These are phyloP conservation scores for Piper longum DNA, from an alignment of 164 flowering plant species.

Conservation along the genomic window DNA sequence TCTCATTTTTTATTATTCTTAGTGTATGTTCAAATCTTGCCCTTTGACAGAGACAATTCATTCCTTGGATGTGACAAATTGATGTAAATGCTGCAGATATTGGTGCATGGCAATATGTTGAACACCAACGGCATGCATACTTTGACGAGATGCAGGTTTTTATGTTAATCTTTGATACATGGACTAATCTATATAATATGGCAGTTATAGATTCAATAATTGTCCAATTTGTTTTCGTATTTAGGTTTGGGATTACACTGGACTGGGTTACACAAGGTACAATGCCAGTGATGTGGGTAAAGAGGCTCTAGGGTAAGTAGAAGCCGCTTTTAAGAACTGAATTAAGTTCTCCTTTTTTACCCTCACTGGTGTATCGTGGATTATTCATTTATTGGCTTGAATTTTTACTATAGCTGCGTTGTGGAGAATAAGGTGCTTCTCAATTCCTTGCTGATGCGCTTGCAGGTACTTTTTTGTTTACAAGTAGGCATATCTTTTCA, in stretches of 20 bases:
- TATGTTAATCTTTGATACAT: background rate
- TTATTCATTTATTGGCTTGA: background rate
- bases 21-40: too few relatives aligned
- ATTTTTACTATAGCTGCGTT: constrained; percentile 49
- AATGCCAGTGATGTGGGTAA: constrained; percentile 69
- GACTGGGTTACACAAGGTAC: constrained; percentile 86
- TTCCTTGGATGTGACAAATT: background rate
- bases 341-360: constrained; percentile 49
- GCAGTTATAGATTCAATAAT: background rate
- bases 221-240: background rate
- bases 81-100: constrained; percentile 32
- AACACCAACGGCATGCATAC: constrained; percentile 71
- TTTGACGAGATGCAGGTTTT: constrained; percentile 88
- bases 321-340: constrained; percentile 89
- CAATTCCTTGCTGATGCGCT: constrained; percentile 44
- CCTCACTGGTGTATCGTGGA: background rate
- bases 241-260: constrained; percentile 99
- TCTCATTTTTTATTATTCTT: too few relatives aligned
- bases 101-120: constrained; percentile 86
- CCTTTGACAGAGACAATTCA: too few relatives aligned
- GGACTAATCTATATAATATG: background rate
- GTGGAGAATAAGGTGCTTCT: constrained; percentile 96
- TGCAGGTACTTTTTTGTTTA: constrained; percentile 42
- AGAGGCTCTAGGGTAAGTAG: constrained; percentile 74
- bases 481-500: background rate